These are phyloP conservation scores for Sanguinoderma infundibulare DNA, from an alignment of 1,284 basidiomycete genomes.

Conservation along the genomic window DNA sequence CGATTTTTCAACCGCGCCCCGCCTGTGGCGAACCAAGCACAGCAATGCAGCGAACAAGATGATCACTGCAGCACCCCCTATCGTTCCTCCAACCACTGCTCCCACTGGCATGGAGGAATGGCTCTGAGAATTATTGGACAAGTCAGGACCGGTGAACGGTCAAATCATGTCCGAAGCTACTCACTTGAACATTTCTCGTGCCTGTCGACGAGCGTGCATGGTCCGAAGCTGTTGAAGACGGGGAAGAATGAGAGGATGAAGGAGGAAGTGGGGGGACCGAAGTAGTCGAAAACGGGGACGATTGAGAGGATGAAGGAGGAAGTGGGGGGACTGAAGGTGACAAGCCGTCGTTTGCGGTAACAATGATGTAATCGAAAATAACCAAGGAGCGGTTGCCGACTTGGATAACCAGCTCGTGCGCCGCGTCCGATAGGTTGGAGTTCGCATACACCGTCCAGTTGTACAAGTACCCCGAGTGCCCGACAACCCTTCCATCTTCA, in stretches of 20 bases:
- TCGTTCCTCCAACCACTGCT: not conserved
- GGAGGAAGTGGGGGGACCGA: not conserved
- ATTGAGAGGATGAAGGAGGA: not conserved
- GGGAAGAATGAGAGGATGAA: not conserved
- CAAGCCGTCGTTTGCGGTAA: not conserved
- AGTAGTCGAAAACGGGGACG: not conserved
- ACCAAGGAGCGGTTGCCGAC: not conserved
- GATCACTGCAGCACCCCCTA: not conserved
- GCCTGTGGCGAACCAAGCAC: not conserved
- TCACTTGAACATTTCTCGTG: not conserved
- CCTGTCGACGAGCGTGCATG: too few relatives aligned
- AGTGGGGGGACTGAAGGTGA: not conserved
- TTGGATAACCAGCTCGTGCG: not conserved
- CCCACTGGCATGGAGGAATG: not conserved
- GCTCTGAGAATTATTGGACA: too few relatives aligned
- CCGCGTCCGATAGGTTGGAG: not conserved
- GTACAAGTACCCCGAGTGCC: not conserved
- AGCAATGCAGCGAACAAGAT: not conserved
- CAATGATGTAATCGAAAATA: not conserved
- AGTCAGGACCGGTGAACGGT: too few relatives aligned
- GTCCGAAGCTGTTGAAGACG: too few relatives aligned
- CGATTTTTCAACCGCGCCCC: not conserved
- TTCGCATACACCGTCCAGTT: not conserved
- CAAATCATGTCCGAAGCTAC: not conserved
- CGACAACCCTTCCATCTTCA: not conserved